Evolutionary conservation across 2,329 filamentous ascomycete genomes (phyloP).

Genomic region (Ilyonectria mors-panacis): DNA sequence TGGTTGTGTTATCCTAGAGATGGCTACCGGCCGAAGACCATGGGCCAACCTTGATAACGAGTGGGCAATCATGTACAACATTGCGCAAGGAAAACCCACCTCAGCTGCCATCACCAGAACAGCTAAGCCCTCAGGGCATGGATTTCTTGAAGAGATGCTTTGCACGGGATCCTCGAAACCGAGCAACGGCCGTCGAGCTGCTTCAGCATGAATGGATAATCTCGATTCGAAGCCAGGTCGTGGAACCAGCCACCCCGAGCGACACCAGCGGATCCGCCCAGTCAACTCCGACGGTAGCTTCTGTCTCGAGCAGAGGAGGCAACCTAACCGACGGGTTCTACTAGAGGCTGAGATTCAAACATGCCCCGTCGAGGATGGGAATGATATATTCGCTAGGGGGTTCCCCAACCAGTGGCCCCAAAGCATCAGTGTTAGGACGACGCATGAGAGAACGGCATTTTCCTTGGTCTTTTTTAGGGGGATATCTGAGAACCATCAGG

Average conservation of each 20-base stretch:
- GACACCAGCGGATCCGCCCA: slow-evolving; percentile 63
- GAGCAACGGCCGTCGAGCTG: slow-evolving; percentile 88
- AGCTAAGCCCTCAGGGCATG: slow-evolving; percentile 86
- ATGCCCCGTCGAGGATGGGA: slow-evolving; percentile 7
- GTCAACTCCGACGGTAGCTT: slow-evolving; percentile 52
- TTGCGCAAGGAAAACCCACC: slow-evolving; percentile 95
- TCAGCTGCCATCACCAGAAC: slow-evolving; percentile 84
- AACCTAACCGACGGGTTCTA: slow-evolving; percentile 51
- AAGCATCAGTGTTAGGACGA: slow-evolving; percentile 7
- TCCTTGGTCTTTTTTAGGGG: slow-evolving; percentile 34
- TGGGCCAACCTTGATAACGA: slow-evolving; percentile 98
- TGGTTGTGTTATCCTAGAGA: slow-evolving; percentile 96
- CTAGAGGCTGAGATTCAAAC: slow-evolving; percentile 30
- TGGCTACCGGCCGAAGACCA: slow-evolving; percentile 93
- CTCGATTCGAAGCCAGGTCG: slow-evolving; percentile 75
- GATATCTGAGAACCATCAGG: slow-evolving; percentile 34
- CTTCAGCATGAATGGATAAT: slow-evolving; percentile 94
- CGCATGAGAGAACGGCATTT: slow-evolving; percentile 24
- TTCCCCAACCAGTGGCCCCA: neutral
- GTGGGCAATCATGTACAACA: slow-evolving; percentile 99
- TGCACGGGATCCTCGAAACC: slow-evolving; percentile 82
- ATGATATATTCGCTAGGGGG: neutral
- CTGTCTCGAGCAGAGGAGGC: slow-evolving; percentile 50
- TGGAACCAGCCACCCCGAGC: slow-evolving; percentile 75
- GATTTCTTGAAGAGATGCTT: slow-evolving; percentile 94